A percentile compares a stretch with the other conserved stretches of the same genome.
Evolutionary conservation across 176 grass and related monocot species (phyloP).

Genomic region (Aegilops tauschii): DNA sequence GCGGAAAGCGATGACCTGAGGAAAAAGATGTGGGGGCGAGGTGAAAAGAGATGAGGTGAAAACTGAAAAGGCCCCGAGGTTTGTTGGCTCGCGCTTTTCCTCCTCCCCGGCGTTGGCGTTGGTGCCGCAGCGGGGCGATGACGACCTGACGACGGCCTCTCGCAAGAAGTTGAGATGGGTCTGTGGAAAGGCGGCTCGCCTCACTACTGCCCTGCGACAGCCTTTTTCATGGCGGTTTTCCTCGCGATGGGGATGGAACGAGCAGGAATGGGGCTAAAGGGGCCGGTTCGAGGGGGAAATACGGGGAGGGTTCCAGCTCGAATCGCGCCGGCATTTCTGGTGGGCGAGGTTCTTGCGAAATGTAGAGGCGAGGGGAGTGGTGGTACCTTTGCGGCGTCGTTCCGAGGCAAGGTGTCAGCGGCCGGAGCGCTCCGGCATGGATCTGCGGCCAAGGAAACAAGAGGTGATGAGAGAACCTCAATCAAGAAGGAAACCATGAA

Average conservation of each 20-base stretch:
- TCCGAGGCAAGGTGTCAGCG: background rate
- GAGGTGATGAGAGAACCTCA: background rate
- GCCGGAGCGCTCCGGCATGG: slow-evolving; percentile 2
- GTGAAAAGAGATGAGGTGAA: background rate
- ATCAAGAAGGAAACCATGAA: background rate
- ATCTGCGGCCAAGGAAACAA: slow-evolving; percentile 10
- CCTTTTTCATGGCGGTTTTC: background rate
- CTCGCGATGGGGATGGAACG: background rate
- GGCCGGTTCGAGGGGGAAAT: background rate
- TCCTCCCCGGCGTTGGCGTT: background rate
- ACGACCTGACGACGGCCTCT: background rate
- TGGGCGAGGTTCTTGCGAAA: background rate
- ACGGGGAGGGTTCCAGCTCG: background rate
- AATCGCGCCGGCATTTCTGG: background rate
- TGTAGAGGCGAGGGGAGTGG: background rate
- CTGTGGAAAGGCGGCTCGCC: background rate
- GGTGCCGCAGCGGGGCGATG: background rate
- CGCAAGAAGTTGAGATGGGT: background rate
- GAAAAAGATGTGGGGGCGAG: slow-evolving; percentile 17
- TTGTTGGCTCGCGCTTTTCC: background rate
- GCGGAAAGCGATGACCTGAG: slow-evolving; percentile 28
- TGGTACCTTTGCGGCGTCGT: slow-evolving; percentile 22
- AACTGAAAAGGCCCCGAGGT: background rate
- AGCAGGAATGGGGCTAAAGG: background rate
- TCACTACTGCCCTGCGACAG: background rate